phyloP scores from a whole-genome alignment of 768 basidiomycete genomes.

The Megacollybia marginata region DNA sequence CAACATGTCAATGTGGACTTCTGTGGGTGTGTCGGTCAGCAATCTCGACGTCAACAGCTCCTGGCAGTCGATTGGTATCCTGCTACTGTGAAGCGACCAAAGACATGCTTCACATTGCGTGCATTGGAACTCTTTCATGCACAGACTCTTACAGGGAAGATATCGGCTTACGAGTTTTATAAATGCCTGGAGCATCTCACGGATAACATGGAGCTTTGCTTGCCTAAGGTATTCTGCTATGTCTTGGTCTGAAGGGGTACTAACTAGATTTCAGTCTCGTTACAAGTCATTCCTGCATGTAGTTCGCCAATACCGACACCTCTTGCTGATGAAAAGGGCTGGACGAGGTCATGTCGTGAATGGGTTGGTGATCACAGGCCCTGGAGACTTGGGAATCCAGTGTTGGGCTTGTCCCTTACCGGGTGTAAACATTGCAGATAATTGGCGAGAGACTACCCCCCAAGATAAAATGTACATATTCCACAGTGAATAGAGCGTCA shows the following conservation, averaged over 20 bases:
- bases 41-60: not conserved
- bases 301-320: not conserved
- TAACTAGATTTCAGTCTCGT: not conserved
- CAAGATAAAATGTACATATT: constrained; percentile 3
- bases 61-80: constrained; percentile 2
- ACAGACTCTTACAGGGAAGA: constrained; percentile 1
- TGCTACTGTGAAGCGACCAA: not conserved
- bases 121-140: not conserved
- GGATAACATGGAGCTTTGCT: not conserved
- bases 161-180: constrained; percentile 1
- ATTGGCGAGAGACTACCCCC: constrained; percentile 3
- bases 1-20: constrained; percentile 3
- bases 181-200: constrained; percentile 1
- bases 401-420: constrained; percentile 12
- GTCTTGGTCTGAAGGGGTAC: not conserved
- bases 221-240: not conserved
- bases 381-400: constrained; percentile 4
- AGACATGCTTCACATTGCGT: not conserved
- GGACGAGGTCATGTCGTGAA: not conserved
- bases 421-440: constrained; percentile 5
- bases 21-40: constrained; percentile 1
- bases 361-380: not conserved
- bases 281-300: constrained; percentile 1
- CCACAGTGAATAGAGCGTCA: not conserved
- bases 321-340: not conserved